Evolutionary conservation across 164 flowering plant species (phyloP), one percentile per base, ranked within the genome.

Genomic region (Magnolia kwangsiensis): DNA sequence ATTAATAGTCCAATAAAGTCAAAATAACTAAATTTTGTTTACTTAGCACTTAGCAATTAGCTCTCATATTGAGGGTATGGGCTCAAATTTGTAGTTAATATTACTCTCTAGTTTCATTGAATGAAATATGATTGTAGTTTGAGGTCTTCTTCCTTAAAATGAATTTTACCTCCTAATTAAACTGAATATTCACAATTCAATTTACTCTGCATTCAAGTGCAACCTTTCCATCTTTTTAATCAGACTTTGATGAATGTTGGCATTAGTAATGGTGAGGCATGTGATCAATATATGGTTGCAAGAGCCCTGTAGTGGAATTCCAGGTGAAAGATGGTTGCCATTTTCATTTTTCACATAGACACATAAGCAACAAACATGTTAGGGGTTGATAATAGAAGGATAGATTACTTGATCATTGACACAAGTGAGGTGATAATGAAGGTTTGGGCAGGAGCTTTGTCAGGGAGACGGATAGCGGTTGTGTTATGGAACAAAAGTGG

Each of bases 371-470:
- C 21, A 37, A 50, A 23, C 37, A 8, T 71, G 18, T 50, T 71
- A 18, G 51, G 21, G 45, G 14, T 21, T 11, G 31, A 6, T 7
- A 11, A 10, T 31, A 24, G 19, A 24, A 16, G 71, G 27, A 67
- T 67, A 14, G 11, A 16, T 67, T 9, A 5, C 31, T 67, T 14
- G 7, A 31, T 31, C 37, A 31, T 8, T 37, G 50, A 50, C 31
- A 8, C 24, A 31, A 31, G 9, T 31, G 21, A 11, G 8, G 65
- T 10, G 3, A 8, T 69, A 51, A 66, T 80, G 78, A 75, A 87
- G 90, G 81, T 86, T n/a, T 88, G 88, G 90, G 90, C 83, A 20
- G 89, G 87, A 20, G 81, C 77, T 8, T 72, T 88, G 67, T 80
- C 85, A 31, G 71, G 81, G 59, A 78, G 79, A 61, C 78, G 87